phyloP scores from a whole-genome alignment of 768 basidiomycete genomes.

The Ramaria sp. region DNA sequence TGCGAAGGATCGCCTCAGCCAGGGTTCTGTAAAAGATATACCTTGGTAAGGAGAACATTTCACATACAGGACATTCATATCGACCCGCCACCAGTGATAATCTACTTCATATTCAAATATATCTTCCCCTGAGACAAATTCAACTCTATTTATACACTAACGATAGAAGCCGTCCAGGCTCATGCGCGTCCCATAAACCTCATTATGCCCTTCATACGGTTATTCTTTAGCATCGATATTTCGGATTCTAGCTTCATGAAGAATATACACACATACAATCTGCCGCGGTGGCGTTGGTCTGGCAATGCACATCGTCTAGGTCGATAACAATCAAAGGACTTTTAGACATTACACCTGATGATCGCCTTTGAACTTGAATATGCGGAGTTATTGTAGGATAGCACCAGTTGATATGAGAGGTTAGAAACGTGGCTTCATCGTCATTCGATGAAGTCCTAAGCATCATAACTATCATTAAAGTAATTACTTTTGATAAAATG shows the following conservation, averaged over 20 bases:
- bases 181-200: conserved; percentile 42
- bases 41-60: background rate
- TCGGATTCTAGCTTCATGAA: background rate
- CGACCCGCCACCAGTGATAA: conserved; percentile 70
- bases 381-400: too few relatives aligned
- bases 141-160: conserved; percentile 21
- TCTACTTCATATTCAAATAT: conserved; percentile 25
- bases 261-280: conserved; percentile 45
- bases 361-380: background rate
- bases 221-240: too few relatives aligned
- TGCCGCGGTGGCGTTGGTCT: conserved; percentile 48
- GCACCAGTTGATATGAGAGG: too few relatives aligned
- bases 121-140: background rate
- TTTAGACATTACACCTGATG: background rate
- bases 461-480: background rate
- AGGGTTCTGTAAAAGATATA: conserved; percentile 26
- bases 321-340: conserved; percentile 49
- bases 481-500: background rate
- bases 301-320: conserved; percentile 55
- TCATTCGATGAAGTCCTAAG: background rate
- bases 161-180: conserved; percentile 48
- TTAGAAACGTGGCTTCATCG: too few relatives aligned
- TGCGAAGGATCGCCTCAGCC: conserved; percentile 52
- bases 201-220: conserved; percentile 1
- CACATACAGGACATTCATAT: conserved; percentile 8